These are phyloP conservation scores for Marasmius tenuissimus DNA, from an alignment of 1,284 basidiomycete species.

Conservation along the genomic window DNA sequence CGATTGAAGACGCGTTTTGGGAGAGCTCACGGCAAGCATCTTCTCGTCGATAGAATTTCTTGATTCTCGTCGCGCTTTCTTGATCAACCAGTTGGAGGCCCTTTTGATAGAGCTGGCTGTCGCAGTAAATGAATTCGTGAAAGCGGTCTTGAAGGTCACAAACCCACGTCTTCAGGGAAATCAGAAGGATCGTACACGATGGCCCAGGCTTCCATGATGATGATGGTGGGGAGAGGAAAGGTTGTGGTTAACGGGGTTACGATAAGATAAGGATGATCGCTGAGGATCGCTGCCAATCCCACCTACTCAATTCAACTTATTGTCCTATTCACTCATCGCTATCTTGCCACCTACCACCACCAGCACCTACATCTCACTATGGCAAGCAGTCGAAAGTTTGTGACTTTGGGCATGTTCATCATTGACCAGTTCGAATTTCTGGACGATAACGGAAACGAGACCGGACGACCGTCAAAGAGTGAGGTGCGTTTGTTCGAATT, in stretches of 20 bases:
- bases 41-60: slow-evolving; percentile 64
- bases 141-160: neutral
- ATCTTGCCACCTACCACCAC: slow-evolving; percentile 3
- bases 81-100: slow-evolving; percentile 57
- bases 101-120: slow-evolving; percentile 54
- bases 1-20: slow-evolving; percentile 1
- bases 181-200: slow-evolving; percentile 47
- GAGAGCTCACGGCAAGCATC: slow-evolving; percentile 67
- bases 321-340: neutral
- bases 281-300: neutral
- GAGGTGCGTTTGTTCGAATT: slow-evolving; percentile 43
- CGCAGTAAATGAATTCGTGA: neutral
- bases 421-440: slow-evolving; percentile 77
- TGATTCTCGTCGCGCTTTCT: slow-evolving; percentile 52
- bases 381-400: slow-evolving; percentile 38
- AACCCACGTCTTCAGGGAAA: slow-evolving; percentile 57
- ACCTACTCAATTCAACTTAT: neutral
- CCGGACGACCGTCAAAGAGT: slow-evolving; percentile 38
- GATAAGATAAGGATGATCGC: neutral
- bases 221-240: slow-evolving; percentile 6
- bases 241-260: neutral
- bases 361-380: slow-evolving; percentile 10
- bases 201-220: slow-evolving; percentile 62
- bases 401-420: slow-evolving; percentile 86
- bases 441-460: slow-evolving; percentile 55